Conservation (phyloP, 2,329 filamentous ascomycete species). For the Camptophora hylomeconis region DNA sequence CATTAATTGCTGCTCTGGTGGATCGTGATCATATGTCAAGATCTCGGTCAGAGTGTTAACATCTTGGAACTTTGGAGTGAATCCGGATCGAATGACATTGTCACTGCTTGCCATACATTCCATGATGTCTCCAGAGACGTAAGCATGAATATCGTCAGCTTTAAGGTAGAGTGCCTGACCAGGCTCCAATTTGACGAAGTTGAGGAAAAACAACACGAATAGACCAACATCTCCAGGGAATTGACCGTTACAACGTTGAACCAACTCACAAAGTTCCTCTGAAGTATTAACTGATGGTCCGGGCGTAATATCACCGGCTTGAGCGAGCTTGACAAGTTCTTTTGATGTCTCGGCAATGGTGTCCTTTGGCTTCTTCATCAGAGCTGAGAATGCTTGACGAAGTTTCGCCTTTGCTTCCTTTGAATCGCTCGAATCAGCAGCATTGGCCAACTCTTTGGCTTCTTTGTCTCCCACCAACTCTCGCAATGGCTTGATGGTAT, state of each 20-base stretch:
- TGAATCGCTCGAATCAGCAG: constrained; percentile 41
- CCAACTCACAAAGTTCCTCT: constrained; percentile 61
- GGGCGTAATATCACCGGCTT: constrained; percentile 22
- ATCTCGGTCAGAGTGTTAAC: constrained; percentile 77
- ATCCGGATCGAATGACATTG: constrained; percentile 92
- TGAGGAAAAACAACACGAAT: constrained; percentile 94
- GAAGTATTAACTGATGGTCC: constrained; percentile 55
- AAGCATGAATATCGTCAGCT: constrained; percentile 95
- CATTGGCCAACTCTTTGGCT: constrained; percentile 41
- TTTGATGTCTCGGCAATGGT: constrained; percentile 52
- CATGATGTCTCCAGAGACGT: constrained; percentile 67
- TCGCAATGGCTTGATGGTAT: constrained; percentile 50
- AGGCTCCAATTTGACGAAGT: constrained; percentile 75
- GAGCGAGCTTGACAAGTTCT: constrained; percentile 57
- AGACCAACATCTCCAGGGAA: constrained; percentile 86
- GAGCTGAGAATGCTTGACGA: constrained; percentile 57
- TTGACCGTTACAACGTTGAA: constrained; percentile 63
- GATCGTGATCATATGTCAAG: constrained; percentile 90
- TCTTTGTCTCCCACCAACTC: constrained; percentile 53
- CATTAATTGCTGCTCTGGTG: constrained; percentile 94
- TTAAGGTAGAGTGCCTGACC: constrained; percentile 94
- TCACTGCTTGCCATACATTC: constrained; percentile 99
- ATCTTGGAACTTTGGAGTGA: constrained; percentile 98
- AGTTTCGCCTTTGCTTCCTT: constrained; percentile 65
- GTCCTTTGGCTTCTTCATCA: constrained; percentile 66